Evolutionary conservation across 306 rosid genomes (phyloP), one percentile per base, ranked within the genome.

Genomic region (Castanea mollissima): DNA sequence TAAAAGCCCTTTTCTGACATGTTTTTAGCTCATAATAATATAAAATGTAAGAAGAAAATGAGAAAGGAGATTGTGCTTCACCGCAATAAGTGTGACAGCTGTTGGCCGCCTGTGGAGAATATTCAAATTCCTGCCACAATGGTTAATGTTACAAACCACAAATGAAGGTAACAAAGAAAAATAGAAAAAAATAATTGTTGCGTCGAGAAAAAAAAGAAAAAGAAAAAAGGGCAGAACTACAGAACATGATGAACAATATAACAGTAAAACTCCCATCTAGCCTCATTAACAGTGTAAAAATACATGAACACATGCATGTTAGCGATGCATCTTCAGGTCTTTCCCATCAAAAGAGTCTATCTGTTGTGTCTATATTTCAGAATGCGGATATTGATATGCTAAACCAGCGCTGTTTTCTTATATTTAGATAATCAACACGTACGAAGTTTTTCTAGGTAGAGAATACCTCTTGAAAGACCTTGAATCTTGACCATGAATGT

Each of bases 111-210:
- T 80, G 86, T 90, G 91, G 82, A 95, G 94, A 81, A 83, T 49
- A 87, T 87, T 90, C 93, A 95, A 80, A 85, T 84, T 90, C 96
- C 99, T 95, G 93, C 71, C 51, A 81, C 67, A 83, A 78, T 2
- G 77, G 63, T 55, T 60, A 34, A 85, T 65, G 81, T 60, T 77
- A 60, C 49, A 62, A 72, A 83, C 35, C 76, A 29, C 38, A 70
- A 64, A 85, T 55, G 65, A 65, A 52, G 46, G 60, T 14, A 29
- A 19, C 46, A 64, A 59, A 21, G 16, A 21, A 23, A 13, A 19
- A 35, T 8, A 18, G 10, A 3, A 9, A 9, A 23, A 14, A 44
- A 57, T 35, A 7, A 56, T 35, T 1, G 29, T 15, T 56, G 6
- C 49, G 49, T n/a, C 59, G 2, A 35, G 41, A 35, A 19, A 64